Evolutionary conservation across 225 moss, liverwort and hornwort species (phyloP), one percentile per base, ranked within the genome.

Genomic region (Anthoceros angustus): DNA sequence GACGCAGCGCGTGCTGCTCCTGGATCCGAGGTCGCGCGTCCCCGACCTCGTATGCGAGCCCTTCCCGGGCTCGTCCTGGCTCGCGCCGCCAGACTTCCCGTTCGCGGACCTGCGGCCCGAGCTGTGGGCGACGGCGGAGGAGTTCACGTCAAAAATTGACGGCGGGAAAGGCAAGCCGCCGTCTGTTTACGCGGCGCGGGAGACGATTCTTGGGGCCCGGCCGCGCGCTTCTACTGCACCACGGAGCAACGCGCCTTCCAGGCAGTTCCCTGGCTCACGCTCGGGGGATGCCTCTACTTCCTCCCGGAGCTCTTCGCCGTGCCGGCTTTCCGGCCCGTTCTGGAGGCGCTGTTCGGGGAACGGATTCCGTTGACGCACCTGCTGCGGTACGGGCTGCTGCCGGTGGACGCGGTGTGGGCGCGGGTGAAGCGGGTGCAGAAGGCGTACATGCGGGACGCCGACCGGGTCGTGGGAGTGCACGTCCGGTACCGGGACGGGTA

Each of bases 41-140:
- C 72, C 79, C 38, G 67, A 72, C 26, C 43, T 79, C 41, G 75
- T 79, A 75, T 79, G 75, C 32, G 75, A 79, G 63, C 79, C 79
- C 40, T 75, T 79, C 68, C 45, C 70, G 16, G 79, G 75, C 4
- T 75, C 79, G 4, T 72, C 75, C 15, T 75, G 75, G 79, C 63
- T 40, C 32, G 70, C 79, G 43, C 70, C 75, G 38, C 32, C 64
- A 0, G 70, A 71, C 9, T 73, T 77, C n/a, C 73, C 70, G 5
- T 70, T 73, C 21, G 73, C 73, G 6, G 73, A 77, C 62, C 41
- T 72, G 8, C 65, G 70, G 62, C 77, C 73, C 7, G 77, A 77
- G 50, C 67, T 77, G 23, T 77, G 77, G 77, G 43, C 64, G 20
- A 61, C 73, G 63, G 38, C 70, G 0, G 26, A 67, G 7, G 63